Evolutionary conservation across 1,284 basidiomycete species (phyloP).

Genomic region (Gymnopus androsaceus): DNA sequence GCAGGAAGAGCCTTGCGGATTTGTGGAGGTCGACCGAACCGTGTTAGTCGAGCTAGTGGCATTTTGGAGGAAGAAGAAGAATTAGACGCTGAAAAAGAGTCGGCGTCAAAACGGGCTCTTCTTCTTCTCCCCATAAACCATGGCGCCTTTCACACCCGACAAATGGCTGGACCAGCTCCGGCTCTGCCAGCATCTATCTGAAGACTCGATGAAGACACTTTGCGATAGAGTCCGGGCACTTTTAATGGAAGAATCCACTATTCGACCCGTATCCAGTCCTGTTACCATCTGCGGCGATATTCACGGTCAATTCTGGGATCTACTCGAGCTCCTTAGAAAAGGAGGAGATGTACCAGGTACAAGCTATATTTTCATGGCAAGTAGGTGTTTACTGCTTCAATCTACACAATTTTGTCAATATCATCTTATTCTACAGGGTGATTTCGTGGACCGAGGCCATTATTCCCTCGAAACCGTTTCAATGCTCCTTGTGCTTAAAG

Average conservation of each 20-base stretch:
- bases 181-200: constrained; percentile 85
- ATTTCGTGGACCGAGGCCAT: constrained; percentile 97
- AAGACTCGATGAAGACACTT: constrained; percentile 88
- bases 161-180: constrained; percentile 80
- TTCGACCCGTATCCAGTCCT: constrained; percentile 89
- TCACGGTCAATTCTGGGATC: constrained; percentile 95
- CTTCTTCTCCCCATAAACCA: constrained; percentile 22
- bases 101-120: neutral
- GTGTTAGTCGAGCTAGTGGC: constrained; percentile 13
- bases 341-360: constrained; percentile 89
- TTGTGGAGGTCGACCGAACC: constrained; percentile 50
- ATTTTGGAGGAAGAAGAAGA: neutral
- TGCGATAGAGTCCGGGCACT: constrained; percentile 85
- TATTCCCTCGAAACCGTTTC: constrained; percentile 97
- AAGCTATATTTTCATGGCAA: constrained; percentile 97
- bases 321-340: constrained; percentile 86
- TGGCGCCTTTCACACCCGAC: constrained; percentile 58
- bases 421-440: constrained; percentile 61
- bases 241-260: constrained; percentile 93
- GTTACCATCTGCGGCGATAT: constrained; percentile 95
- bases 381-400: constrained; percentile 47
- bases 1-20: constrained; percentile 48
- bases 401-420: neutral
- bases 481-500: constrained; percentile 86
- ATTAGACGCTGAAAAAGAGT: neutral